Evolutionary conservation across 2,329 filamentous ascomycete genomes (phyloP).

Genomic region (Diplodia corticola): DNA sequence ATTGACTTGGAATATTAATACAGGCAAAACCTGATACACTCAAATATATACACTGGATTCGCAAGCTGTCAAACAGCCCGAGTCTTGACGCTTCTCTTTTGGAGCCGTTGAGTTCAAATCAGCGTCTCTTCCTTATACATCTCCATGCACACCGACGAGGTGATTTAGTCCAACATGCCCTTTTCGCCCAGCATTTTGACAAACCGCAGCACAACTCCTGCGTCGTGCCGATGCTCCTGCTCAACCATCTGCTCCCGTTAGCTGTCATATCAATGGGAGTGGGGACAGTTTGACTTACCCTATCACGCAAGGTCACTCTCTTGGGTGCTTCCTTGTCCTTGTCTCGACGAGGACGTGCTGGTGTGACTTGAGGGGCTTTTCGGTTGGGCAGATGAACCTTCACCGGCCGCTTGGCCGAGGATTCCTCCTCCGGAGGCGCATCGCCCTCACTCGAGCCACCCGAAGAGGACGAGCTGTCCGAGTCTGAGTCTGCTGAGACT

Average conservation of each 20-base stretch:
- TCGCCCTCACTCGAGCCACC: slow-evolving; percentile 34
- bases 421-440: slow-evolving; percentile 40
- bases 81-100: neutral
- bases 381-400: slow-evolving; percentile 21
- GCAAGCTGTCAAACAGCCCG: neutral
- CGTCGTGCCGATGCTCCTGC: slow-evolving; percentile 47
- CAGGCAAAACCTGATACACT: neutral
- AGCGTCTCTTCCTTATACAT: neutral
- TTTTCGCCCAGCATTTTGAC: slow-evolving; percentile 49
- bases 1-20: neutral
- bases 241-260: slow-evolving; percentile 37
- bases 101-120: neutral
- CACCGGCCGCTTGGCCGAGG: slow-evolving; percentile 29
- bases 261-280: slow-evolving; percentile 22
- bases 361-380: slow-evolving; percentile 10
- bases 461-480: slow-evolving; percentile 16
- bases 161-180: slow-evolving; percentile 28
- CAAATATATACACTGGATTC: neutral
- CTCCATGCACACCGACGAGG: neutral
- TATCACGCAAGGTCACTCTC: slow-evolving; percentile 23
- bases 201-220: slow-evolving; percentile 45
- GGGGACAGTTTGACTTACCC: neutral
- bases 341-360: slow-evolving; percentile 19
- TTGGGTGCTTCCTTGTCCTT: slow-evolving; percentile 18
- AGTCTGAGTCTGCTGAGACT: slow-evolving; percentile 25